phyloP scores from a whole-genome alignment of 306 rosid genomes.

The Cajanus cajan region DNA sequence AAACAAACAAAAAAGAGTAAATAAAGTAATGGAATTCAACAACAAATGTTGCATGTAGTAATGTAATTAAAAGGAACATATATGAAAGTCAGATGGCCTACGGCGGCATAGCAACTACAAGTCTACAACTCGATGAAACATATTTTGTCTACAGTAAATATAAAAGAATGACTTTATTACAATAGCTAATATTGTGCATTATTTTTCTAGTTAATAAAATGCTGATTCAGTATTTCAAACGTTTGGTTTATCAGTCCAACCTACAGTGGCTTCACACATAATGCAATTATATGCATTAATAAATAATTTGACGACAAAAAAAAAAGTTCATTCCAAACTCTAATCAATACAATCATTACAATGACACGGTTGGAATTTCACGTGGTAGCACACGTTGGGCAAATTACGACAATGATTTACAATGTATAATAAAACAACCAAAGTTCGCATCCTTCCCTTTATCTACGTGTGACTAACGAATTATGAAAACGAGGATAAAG shows the following conservation, averaged over 20 bases:
- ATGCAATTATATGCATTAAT: neutral
- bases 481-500: neutral
- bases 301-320: neutral
- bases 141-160: neutral
- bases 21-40: neutral
- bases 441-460: neutral
- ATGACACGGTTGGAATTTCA: neutral
- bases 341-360: neutral
- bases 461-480: neutral
- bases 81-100: neutral
- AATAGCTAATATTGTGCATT: neutral
- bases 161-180: slow-evolving; percentile 1
- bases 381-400: neutral
- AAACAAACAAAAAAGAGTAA: neutral
- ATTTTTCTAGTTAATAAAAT: neutral
- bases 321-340: neutral
- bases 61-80: neutral
- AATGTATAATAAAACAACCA: neutral
- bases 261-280: neutral
- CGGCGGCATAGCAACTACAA: neutral
- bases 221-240: neutral
- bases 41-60: slow-evolving; percentile 3
- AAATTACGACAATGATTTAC: neutral
- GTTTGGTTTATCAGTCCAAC: neutral
- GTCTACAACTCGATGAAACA: slow-evolving; percentile 9